phyloP scores from a whole-genome alignment of 768 basidiomycete species.

The Phylloporus rhodoxanthus region DNA sequence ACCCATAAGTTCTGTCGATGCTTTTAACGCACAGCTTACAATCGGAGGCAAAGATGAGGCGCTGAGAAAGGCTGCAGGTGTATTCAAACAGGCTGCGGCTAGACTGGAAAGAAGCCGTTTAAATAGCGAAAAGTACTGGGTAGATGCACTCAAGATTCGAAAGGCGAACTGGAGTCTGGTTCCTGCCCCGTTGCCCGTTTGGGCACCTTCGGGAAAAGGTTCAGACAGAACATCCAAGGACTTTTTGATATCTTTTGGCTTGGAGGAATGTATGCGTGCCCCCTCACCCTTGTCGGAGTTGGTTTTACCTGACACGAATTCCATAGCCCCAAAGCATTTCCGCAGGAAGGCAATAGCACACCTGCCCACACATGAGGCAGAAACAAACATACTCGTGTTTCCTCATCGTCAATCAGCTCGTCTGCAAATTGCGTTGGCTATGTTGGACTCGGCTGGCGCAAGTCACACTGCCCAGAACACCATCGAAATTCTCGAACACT shows the following conservation, averaged over 20 bases:
- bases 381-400: constrained; percentile 46
- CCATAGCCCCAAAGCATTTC: constrained; percentile 55
- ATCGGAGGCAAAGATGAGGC: constrained; percentile 80
- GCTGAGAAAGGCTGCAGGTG: constrained; percentile 61
- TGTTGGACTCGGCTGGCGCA: constrained; percentile 30
- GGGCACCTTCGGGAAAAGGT: constrained; percentile 66
- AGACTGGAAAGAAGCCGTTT: constrained; percentile 59
- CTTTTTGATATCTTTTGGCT: constrained; percentile 71
- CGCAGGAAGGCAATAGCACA: constrained; percentile 67
- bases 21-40: constrained; percentile 65
- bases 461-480: constrained; percentile 34
- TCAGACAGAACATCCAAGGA: constrained; percentile 78
- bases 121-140: constrained; percentile 72
- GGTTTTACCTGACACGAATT: constrained; percentile 3
- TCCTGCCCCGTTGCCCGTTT: constrained; percentile 70
- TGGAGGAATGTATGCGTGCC: constrained; percentile 70
- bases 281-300: not conserved
- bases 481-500: constrained; percentile 26
- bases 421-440: constrained; percentile 52
- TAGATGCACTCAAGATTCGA: constrained; percentile 71
- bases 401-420: constrained; percentile 60
- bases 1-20: constrained; percentile 59
- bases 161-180: constrained; percentile 75
- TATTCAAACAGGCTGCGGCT: constrained; percentile 66
- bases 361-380: constrained; percentile 46